Percentiles rank a stretch among this genome's conserved stretches.
Conservation (phyloP, 2,329 filamentous ascomycete genomes). For the Chrysoporthe deuterocubensis region DNA sequence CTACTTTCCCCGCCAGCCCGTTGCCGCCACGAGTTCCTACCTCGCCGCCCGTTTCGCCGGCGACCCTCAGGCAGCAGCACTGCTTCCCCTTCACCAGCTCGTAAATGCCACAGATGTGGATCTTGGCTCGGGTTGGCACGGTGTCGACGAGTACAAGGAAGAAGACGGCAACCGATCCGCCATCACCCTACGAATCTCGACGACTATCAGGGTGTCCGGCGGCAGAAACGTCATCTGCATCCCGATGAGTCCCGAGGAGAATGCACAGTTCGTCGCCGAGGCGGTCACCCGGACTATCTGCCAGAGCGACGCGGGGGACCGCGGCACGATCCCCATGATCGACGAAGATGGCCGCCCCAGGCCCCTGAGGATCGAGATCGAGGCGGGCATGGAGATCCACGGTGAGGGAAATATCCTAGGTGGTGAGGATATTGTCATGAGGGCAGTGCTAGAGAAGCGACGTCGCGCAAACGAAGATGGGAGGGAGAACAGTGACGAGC, state of each 20-base stretch:
- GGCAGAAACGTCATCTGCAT: constrained; percentile 55
- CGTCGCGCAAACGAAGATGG: constrained; percentile 2
- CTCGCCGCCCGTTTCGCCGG: not conserved
- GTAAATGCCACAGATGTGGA: not conserved
- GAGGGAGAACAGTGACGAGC: not conserved
- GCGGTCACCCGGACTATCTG: constrained; percentile 51
- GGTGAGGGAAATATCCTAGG: constrained; percentile 52
- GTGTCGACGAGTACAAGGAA: constrained; percentile 30
- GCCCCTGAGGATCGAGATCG: constrained; percentile 48
- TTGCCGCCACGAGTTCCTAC: not conserved
- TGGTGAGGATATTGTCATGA: constrained; percentile 27
- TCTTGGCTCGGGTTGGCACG: constrained; percentile 3
- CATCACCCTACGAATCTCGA: constrained; percentile 53
- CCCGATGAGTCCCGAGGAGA: constrained; percentile 39
- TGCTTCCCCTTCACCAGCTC: not conserved
- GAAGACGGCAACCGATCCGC: constrained; percentile 39
- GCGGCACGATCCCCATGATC: constrained; percentile 50
- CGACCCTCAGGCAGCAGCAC: not conserved
- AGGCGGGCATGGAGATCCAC: constrained; percentile 50
- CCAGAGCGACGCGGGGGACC: constrained; percentile 42
- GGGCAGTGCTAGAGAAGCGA: constrained; percentile 17
- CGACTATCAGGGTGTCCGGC: constrained; percentile 50
- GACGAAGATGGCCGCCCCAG: constrained; percentile 49
- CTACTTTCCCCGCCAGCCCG: constrained; percentile 15
- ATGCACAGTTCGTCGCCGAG: constrained; percentile 48